phyloP scores from a whole-genome alignment of 768 basidiomycete species.

The Suillus subaureus region DNA sequence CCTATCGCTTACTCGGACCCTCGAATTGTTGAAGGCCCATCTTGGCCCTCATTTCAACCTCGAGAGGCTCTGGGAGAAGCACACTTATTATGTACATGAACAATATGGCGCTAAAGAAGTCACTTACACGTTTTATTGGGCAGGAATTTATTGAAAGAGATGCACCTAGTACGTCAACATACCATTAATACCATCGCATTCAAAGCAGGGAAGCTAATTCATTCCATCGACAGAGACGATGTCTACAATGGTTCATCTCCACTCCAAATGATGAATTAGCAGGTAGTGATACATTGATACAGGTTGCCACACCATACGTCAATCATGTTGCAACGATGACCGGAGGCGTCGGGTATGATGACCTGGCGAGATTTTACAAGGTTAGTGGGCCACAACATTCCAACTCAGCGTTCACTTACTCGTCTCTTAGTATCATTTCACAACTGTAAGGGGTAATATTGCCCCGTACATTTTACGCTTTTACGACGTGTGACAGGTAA shows the following conservation, averaged over 20 bases:
- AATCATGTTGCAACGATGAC: constrained; percentile 48
- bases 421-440: constrained; percentile 40
- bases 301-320: constrained; percentile 45
- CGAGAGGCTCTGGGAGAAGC: constrained; percentile 49
- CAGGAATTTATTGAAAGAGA: constrained; percentile 44
- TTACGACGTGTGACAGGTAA: constrained; percentile 29
- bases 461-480: not conserved
- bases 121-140: constrained; percentile 8
- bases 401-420: not conserved
- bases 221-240: constrained; percentile 37
- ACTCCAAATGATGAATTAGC: constrained; percentile 6
- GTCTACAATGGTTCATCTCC: constrained; percentile 39
- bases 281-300: not conserved
- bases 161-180: constrained; percentile 35
- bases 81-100: constrained; percentile 43
- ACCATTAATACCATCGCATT: not conserved
- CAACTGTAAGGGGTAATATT: constrained; percentile 22
- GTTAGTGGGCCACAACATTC: constrained; percentile 20
- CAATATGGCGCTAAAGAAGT: not conserved
- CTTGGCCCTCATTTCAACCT: constrained; percentile 47
- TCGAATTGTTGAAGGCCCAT: constrained; percentile 36
- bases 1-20: constrained; percentile 41
- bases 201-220: not conserved
- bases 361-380: constrained; percentile 49
- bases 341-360: constrained; percentile 46